These are phyloP conservation scores for Hyaloscypha bicolor DNA, from an alignment of 495 filamentous ascomycete genomes.

Conservation along the genomic window DNA sequence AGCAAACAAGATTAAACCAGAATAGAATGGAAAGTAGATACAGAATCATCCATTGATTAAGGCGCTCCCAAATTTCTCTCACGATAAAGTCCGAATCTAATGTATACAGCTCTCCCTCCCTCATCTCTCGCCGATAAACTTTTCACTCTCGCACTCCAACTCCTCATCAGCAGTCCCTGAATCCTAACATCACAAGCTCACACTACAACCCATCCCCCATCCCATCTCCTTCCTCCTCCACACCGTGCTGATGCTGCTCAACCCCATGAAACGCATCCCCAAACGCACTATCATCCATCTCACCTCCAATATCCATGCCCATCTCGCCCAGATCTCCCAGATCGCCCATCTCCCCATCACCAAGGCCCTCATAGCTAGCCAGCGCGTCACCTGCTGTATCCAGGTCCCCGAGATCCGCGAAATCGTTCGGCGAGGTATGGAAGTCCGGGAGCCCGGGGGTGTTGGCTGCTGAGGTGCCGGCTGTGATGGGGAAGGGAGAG, in stretches of 20 bases:
- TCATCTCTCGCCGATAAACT: no score
- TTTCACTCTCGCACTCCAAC: not conserved
- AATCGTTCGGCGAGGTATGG: constrained; percentile 49
- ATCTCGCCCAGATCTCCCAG: constrained; percentile 41
- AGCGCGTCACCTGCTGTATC: constrained; percentile 44
- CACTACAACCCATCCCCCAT: not conserved
- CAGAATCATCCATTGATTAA: no score
- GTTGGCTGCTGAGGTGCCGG: constrained; percentile 35
- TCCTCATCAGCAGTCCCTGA: not conserved
- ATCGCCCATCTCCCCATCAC: constrained; percentile 31
- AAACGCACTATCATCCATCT: constrained; percentile 58
- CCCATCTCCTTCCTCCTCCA: constrained; percentile 6
- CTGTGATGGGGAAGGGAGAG: constrained; percentile 16
- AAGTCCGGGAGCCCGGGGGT: constrained; percentile 35
- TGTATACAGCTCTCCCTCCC: no score
- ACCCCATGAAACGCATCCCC: constrained; percentile 59
- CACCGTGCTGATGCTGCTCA: constrained; percentile 18
- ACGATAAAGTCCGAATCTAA: no score
- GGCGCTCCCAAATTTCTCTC: no score
- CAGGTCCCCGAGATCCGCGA: constrained; percentile 52
- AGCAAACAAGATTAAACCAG: no score
- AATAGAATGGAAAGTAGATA: no score
- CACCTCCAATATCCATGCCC: constrained; percentile 46
- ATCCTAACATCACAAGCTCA: not conserved
- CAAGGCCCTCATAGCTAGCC: constrained; percentile 28